Percentiles rank a stretch among this genome's conserved stretches.
Conservation (phyloP, 2,329 filamentous ascomycete genomes). For the Verticillium nonalfalfae region DNA sequence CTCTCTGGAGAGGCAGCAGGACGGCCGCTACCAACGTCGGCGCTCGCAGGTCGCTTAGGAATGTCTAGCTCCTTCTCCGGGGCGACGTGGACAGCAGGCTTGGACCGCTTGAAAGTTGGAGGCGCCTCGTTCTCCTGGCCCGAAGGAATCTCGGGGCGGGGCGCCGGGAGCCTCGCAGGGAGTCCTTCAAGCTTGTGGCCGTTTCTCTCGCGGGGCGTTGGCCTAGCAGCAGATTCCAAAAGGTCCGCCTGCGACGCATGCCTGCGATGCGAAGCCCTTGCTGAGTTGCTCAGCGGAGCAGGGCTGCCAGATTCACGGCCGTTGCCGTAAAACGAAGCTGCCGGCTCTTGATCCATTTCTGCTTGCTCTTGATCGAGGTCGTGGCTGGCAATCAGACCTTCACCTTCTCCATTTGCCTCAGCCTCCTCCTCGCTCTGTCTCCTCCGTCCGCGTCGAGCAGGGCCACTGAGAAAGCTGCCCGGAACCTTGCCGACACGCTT, state of each 20-base stretch:
- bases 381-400: constrained; percentile 29
- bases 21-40: constrained; percentile 29
- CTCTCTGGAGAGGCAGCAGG: constrained; percentile 45
- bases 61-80: constrained; percentile 50
- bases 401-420: constrained; percentile 35
- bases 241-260: constrained; percentile 30
- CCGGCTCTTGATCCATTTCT: constrained; percentile 29
- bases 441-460: constrained; percentile 67
- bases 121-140: constrained; percentile 77
- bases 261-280: constrained; percentile 33
- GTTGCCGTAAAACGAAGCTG: constrained; percentile 36
- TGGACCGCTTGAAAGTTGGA: constrained; percentile 59
- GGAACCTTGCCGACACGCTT: constrained; percentile 71
- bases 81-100: constrained; percentile 45
- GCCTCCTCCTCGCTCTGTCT: constrained; percentile 62
- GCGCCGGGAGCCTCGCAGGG: constrained; percentile 48
- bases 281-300: constrained; percentile 39
- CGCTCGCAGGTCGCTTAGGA: constrained; percentile 41
- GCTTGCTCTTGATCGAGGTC: constrained; percentile 32
- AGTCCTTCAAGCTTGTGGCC: constrained; percentile 21
- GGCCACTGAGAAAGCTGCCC: constrained; percentile 73
- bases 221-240: constrained; percentile 22
- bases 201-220: constrained; percentile 16
- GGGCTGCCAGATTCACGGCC: constrained; percentile 52
- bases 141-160: constrained; percentile 53